Evolutionary conservation across 495 filamentous ascomycete genomes (phyloP), one percentile per base, ranked within the genome.

Genomic region (Podospora sp.): DNA sequence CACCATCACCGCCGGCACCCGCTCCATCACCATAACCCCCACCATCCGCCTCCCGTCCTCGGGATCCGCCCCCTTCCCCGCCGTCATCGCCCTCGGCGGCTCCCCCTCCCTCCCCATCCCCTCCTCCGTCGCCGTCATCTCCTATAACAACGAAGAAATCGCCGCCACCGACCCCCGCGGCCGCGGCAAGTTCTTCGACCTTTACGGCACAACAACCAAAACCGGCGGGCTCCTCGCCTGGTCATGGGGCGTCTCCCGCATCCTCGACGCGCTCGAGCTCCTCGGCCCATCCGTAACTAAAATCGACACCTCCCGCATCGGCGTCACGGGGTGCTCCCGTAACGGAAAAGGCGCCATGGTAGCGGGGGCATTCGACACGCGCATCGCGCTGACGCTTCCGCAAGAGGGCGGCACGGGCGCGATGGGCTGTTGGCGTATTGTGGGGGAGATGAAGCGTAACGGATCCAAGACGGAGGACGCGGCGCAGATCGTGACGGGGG

Each of bases 331-430:
- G 16, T 85, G 83, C 68, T 82, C 81, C 26, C 74, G 82, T 56
- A 81, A 85, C 68, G 82, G 83, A 7, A 85, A 85, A 68, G 83
- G 82, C 22, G 82, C 82, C 14, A 59, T 84, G n/a, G 73, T 84
- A 12, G 80, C 81, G 3, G 81, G 77, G 6, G 83, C 83, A 29
- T 79, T 84, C 67, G 82, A 83, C 51, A 55, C 68, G 11, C 80
- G 83, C 14, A 78, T 85, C 63, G 75, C 72, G 11, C 71, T 84
- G 21, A 78, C 76, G n/a, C 74, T 84, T 62, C 80, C 82, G 7
- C 83, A 85, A 68, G 83, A 85, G 72, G 77, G 74, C 22, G 83
- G 82, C 29, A 78, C 78, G 14, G 80, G 82, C n/a, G 83, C 81
- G 24, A 70, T 73, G 60, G 81, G 78, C 0, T 84, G 81, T 66